A percentile compares a stretch with the other conserved stretches of the same genome.
phyloP scores from a whole-genome alignment of 768 basidiomycete genomes.

The Podaxis mareebaensis region DNA sequence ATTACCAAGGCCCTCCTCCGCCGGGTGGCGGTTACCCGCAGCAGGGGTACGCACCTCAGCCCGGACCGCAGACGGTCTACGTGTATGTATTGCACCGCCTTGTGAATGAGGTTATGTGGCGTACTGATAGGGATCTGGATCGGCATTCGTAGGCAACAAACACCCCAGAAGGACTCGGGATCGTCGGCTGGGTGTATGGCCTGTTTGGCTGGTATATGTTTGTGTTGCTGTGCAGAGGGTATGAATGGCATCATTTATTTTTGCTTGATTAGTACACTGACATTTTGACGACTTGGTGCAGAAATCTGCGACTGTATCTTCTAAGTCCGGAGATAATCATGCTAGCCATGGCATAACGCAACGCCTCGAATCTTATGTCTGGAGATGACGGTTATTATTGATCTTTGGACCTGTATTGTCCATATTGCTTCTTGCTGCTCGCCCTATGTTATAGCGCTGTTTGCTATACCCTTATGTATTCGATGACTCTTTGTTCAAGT shows the following conservation, averaged over 20 bases:
- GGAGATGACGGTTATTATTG: neutral
- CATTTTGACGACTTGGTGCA: conserved; percentile 26
- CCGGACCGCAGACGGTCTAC: conserved; percentile 73
- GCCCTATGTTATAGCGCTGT: neutral
- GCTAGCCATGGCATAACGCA: neutral
- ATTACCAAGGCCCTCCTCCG: conserved; percentile 38
- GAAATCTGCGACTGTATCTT: conserved; percentile 79
- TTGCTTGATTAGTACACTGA: conserved; percentile 15
- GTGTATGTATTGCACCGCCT: conserved; percentile 51
- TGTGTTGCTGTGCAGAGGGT: conserved; percentile 81
- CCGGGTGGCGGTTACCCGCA: conserved; percentile 42
- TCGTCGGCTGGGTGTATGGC: conserved; percentile 52
- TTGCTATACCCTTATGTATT: neutral
- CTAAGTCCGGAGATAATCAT: conserved; percentile 25
- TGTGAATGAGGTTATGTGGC: neutral
- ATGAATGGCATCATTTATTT: conserved; percentile 25
- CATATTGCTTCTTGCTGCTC: neutral
- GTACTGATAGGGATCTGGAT: conserved; percentile 5
- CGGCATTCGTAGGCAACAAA: conserved; percentile 46
- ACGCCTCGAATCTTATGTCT: too few relatives aligned
- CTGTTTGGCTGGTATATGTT: conserved; percentile 61
- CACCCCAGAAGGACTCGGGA: conserved; percentile 46
- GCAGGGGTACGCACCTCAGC: conserved; percentile 56
- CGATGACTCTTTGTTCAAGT: neutral
- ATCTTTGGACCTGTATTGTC: neutral